Conservation (phyloP, 805 yeast species). For the Saccharomycopsis lassenensis region DNA sequence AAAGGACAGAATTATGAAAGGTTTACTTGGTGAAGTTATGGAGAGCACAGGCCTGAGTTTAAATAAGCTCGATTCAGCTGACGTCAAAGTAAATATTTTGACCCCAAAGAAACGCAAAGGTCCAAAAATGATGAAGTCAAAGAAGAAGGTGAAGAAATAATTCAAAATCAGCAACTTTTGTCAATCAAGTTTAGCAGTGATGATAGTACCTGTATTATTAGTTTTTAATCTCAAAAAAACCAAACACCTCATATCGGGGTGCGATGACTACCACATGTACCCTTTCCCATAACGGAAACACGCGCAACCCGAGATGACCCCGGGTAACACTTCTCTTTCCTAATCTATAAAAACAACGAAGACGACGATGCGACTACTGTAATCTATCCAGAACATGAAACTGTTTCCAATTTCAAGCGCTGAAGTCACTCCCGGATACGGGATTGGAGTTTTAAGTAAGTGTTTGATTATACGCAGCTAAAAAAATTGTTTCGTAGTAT, state of each 20-base stretch:
- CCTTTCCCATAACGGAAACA: no score
- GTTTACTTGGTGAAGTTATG: constrained; percentile 40
- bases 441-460: constrained; percentile 10
- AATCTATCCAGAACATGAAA: no score
- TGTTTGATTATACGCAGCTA: neutral
- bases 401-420: constrained; percentile 4
- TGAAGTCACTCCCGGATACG: constrained; percentile 4
- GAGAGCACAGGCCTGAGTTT: constrained; percentile 19
- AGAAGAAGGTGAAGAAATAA: constrained; percentile 9
- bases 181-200: no score
- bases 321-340: no score
- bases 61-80: constrained; percentile 8
- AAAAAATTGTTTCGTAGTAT: neutral
- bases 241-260: no score
- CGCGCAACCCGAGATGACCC: no score
- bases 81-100: constrained; percentile 42
- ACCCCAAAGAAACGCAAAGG: constrained; percentile 37
- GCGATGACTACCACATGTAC: no score
- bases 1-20: constrained; percentile 42
- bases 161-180: no score
- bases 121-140: constrained; percentile 14
- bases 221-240: no score
- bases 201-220: no score
- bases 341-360: no score
- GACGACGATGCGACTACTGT: no score